Evolutionary conservation across 768 basidiomycete genomes (phyloP).

Genomic region (Pholiota microspora): DNA sequence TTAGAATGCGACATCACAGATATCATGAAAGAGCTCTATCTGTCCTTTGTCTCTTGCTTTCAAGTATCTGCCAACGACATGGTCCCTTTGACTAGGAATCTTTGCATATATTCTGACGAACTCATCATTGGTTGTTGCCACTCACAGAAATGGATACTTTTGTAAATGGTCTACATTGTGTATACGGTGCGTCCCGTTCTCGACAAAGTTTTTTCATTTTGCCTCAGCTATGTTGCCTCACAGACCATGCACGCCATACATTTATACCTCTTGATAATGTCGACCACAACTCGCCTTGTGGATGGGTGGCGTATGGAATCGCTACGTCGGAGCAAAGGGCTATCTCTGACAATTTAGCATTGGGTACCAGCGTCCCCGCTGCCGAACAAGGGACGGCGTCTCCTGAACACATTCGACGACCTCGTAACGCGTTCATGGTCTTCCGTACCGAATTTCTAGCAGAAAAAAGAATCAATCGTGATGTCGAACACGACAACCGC

Average conservation of each 20-base stretch:
- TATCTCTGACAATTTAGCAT: no score
- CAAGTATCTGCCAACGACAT: no score
- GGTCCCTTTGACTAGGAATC: no score
- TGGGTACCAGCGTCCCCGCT: background rate
- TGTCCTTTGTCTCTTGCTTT: no score
- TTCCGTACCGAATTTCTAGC: constrained; percentile 61
- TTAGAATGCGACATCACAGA: no score
- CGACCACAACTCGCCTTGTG: no score
- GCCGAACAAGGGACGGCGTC: background rate
- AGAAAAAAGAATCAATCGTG: constrained; percentile 43
- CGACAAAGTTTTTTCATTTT: background rate
- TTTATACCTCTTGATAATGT: background rate
- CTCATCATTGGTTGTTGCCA: background rate
- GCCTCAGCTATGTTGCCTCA: background rate
- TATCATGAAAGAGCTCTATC: no score
- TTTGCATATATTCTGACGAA: background rate
- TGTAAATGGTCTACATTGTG: background rate
- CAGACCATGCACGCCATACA: background rate
- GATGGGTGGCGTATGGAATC: background rate
- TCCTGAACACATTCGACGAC: constrained; percentile 62
- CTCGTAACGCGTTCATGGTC: constrained; percentile 83
- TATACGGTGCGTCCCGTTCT: background rate
- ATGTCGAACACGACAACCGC: constrained; percentile 54
- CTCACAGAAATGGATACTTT: constrained; percentile 1
- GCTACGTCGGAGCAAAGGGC: background rate